Conservation (phyloP, 2,329 filamentous ascomycete species). For the Zasmidium cellare region DNA sequence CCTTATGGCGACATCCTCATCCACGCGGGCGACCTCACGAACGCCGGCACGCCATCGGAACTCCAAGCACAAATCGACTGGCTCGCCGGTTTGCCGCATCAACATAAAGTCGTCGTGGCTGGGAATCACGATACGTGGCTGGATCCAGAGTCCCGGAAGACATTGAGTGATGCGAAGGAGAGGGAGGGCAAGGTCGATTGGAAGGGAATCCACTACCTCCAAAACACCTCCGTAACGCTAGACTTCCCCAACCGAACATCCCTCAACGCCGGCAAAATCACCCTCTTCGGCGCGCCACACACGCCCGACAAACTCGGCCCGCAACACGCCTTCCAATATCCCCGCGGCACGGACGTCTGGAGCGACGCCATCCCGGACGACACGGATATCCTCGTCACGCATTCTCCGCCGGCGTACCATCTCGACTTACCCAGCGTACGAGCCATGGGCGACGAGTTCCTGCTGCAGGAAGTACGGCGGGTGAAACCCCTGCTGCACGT, state of each 20-base stretch:
- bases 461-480: conserved; percentile 72
- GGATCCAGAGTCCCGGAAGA: conserved; percentile 63
- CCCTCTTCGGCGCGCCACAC: conserved; percentile 72
- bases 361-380: conserved; percentile 66
- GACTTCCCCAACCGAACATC: conserved; percentile 49
- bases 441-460: conserved; percentile 65
- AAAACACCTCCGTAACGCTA: conserved; percentile 66
- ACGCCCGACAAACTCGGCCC: conserved; percentile 69
- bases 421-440: conserved; percentile 56
- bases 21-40: conserved; percentile 83
- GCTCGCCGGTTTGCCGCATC: conserved; percentile 72
- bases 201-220: conserved; percentile 71
- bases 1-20: conserved; percentile 82
- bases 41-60: conserved; percentile 67
- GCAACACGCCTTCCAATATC: conserved; percentile 78
- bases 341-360: conserved; percentile 67
- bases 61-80: conserved; percentile 85
- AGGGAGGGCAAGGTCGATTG: conserved; percentile 60
- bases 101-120: conserved; percentile 76
- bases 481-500: conserved; percentile 75
- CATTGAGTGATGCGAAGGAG: conserved; percentile 50
- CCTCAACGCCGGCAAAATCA: conserved; percentile 57
- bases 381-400: conserved; percentile 78
- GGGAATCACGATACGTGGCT: conserved; percentile 92
- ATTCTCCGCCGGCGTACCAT: conserved; percentile 75